These are phyloP conservation scores for Botrytis medusae DNA, from an alignment of 2,329 filamentous ascomycete species.

Conservation along the genomic window DNA sequence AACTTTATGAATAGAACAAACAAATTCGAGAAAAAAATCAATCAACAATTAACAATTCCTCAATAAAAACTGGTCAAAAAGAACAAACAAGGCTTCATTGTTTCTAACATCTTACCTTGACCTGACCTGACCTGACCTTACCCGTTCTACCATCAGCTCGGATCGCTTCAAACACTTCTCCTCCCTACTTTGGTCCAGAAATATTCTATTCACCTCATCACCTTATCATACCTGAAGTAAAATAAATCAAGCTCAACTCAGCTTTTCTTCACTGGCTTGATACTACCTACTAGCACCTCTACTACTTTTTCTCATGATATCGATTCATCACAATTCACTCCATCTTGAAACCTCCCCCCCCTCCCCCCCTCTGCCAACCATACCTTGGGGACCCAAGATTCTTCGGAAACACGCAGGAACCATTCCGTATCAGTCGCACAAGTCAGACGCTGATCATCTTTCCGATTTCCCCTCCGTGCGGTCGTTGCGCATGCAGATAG, in stretches of 20 bases:
- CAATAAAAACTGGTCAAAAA: neutral
- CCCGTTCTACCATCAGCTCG: slow-evolving; percentile 1
- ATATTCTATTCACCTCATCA: neutral
- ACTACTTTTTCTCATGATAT: slow-evolving; percentile 12
- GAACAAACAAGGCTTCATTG: slow-evolving; percentile 12
- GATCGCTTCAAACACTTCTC: neutral
- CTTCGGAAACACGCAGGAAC: neutral
- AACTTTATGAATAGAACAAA: slow-evolving; percentile 2
- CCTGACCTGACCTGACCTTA: neutral
- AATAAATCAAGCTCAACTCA: neutral
- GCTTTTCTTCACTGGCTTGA: neutral
- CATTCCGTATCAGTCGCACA: neutral
- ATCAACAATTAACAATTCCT: neutral
- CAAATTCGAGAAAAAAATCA: neutral
- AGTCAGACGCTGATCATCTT: slow-evolving; percentile 6
- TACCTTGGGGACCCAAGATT: neutral
- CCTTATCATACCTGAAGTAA: neutral
- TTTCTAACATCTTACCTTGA: neutral
- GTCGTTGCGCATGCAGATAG: slow-evolving; percentile 26
- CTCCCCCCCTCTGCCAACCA: neutral
- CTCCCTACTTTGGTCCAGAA: neutral
- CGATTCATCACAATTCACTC: neutral
- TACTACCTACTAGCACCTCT: neutral
- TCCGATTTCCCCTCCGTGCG: slow-evolving; percentile 10
- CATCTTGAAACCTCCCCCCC: neutral